phyloP scores from a whole-genome alignment of 306 rosid genomes.

The Prunus persica region DNA sequence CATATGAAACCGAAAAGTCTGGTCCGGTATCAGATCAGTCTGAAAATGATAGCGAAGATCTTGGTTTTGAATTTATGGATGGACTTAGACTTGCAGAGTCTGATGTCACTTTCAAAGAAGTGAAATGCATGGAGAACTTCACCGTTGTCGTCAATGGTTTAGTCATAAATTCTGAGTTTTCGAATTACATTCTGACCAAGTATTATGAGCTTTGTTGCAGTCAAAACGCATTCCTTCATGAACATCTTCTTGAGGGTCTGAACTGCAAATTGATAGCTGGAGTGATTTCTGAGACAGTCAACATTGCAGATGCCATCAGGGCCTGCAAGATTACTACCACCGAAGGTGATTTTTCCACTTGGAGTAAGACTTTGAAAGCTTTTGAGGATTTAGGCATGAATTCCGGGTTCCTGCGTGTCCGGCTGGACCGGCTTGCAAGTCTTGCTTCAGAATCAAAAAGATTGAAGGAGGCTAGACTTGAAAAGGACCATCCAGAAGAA shows the following conservation, averaged over 20 bases:
- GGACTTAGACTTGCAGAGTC: constrained; percentile 35
- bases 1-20: constrained; percentile 13
- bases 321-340: constrained; percentile 41
- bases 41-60: constrained; percentile 29
- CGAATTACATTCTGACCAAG: constrained; percentile 29
- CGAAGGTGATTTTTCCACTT: constrained; percentile 21
- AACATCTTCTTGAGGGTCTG: constrained; percentile 39
- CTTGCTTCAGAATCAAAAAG: constrained; percentile 29
- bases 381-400: constrained; percentile 54
- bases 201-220: constrained; percentile 54
- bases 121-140: constrained; percentile 39
- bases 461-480: constrained; percentile 19
- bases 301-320: constrained; percentile 55
- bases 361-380: constrained; percentile 49
- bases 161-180: constrained; percentile 43
- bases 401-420: constrained; percentile 37
- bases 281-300: constrained; percentile 47
- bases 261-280: constrained; percentile 48
- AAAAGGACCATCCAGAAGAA: constrained; percentile 18
- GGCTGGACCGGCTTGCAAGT: constrained; percentile 29
- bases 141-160: constrained; percentile 36
- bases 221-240: constrained; percentile 53
- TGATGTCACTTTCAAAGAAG: constrained; percentile 26
- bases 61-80: constrained; percentile 8
- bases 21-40: constrained; percentile 9